Conservation (phyloP, 805 yeast genomes). For the Kazachstania bromeliacearum region DNA sequence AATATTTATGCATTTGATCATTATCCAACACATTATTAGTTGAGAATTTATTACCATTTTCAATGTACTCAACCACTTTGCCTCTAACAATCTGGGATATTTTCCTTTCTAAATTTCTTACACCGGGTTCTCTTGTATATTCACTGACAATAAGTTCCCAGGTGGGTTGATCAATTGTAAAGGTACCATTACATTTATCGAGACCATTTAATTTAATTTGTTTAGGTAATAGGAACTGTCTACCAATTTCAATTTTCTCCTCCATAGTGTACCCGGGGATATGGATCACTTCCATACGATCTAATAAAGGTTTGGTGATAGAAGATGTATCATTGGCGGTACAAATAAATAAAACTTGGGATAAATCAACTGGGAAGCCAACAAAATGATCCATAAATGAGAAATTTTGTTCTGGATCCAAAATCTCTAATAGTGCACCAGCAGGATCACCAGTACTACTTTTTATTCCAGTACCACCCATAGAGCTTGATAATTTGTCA, state of each 20-base stretch:
- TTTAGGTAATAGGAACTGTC: conserved; percentile 73
- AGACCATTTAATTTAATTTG: conserved; percentile 78
- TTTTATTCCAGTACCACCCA: conserved; percentile 33
- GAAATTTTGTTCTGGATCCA: conserved; percentile 93
- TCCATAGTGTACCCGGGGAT: conserved; percentile 89
- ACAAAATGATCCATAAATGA: conserved; percentile 86
- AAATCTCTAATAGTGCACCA: conserved; percentile 83
- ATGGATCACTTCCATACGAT: conserved; percentile 96
- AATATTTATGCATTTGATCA: conserved; percentile 53
- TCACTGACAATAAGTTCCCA: conserved; percentile 62
- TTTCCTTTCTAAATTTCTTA: conserved; percentile 79
- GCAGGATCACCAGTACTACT: conserved; percentile 80
- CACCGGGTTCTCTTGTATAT: conserved; percentile 93
- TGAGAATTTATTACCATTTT: conserved; percentile 25
- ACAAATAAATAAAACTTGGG: conserved; percentile 89
- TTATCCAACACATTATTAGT: conserved; percentile 36
- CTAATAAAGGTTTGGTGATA: conserved; percentile 87
- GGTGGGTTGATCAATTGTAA: conserved; percentile 55
- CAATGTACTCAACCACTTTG: conserved; percentile 80
- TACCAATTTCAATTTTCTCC: conserved; percentile 87
- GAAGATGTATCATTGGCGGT: conserved; percentile 86
- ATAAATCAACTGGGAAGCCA: conserved; percentile 88
- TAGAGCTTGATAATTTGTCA: conserved; percentile 63
- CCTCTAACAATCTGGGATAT: conserved; percentile 83
- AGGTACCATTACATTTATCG: conserved; percentile 48